A percentile compares a stretch with the other conserved stretches of the same genome.
Evolutionary conservation across 345 rosid species (phyloP).

Genomic region (Pugionium dolabratum): DNA sequence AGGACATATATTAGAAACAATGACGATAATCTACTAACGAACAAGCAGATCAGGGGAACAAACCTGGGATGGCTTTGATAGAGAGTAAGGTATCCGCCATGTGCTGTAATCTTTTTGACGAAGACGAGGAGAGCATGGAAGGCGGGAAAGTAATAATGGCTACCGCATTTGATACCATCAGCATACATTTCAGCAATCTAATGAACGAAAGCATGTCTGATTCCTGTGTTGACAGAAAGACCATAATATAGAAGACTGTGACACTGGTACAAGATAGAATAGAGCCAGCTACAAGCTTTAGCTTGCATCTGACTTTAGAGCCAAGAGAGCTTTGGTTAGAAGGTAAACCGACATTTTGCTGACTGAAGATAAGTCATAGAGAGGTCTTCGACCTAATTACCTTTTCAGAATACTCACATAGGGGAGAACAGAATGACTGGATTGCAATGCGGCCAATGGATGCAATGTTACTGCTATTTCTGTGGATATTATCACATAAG

Average conservation of each 20-base stretch:
- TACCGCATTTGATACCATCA: slow-evolving; percentile 77
- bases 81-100: slow-evolving; percentile 87
- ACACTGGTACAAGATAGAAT: slow-evolving; percentile 8
- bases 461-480: slow-evolving; percentile 54
- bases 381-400: slow-evolving; percentile 43
- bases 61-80: slow-evolving; percentile 85
- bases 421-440: slow-evolving; percentile 89
- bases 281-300: neutral
- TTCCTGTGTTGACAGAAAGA: slow-evolving; percentile 51
- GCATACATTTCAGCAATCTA: slow-evolving; percentile 71
- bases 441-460: slow-evolving; percentile 73
- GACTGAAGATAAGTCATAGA: slow-evolving; percentile 17
- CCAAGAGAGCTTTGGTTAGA: neutral
- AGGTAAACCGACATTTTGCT: slow-evolving; percentile 5
- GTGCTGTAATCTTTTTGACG: slow-evolving; percentile 79
- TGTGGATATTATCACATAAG: slow-evolving; percentile 37
- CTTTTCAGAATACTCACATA: slow-evolving; percentile 68
- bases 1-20: slow-evolving; percentile 6
- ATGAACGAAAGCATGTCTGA: slow-evolving; percentile 85
- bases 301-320: neutral
- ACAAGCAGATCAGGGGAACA: slow-evolving; percentile 19
- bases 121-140: slow-evolving; percentile 67
- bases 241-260: neutral
- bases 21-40: neutral
- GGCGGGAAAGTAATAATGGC: slow-evolving; percentile 75